phyloP scores from a whole-genome alignment of 352 stramenopile genomes.

The Globisporangium sylvaticum region DNA sequence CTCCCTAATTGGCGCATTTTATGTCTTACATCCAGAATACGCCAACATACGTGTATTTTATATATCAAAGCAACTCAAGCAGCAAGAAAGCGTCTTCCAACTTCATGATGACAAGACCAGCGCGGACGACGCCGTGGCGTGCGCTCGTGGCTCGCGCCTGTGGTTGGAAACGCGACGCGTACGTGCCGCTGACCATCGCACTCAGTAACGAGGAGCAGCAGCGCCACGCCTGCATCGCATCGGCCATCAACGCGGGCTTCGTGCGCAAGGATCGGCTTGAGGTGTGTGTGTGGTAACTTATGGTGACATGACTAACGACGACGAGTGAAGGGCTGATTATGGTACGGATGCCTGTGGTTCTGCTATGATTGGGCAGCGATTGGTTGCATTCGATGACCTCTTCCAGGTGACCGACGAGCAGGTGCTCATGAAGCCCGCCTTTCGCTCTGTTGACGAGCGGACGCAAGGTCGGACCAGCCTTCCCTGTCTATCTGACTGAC shows the following conservation, averaged over 20 bases:
- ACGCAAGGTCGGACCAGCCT: conserved; percentile 11
- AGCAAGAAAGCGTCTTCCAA: no score
- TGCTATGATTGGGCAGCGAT: conserved; percentile 12
- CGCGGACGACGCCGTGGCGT: neutral
- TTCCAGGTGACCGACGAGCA: conserved; percentile 29
- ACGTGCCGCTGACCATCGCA: conserved; percentile 48
- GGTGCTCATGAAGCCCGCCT: conserved; percentile 27
- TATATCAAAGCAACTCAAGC: no score
- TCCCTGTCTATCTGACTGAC: neutral
- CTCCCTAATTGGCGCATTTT: no score
- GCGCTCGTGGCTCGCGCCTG: conserved; percentile 35
- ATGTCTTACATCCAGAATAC: no score
- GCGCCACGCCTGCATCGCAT: neutral
- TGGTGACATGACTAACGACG: no score
- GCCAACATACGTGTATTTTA: no score
- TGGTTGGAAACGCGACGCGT: conserved; percentile 40
- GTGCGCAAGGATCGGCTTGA: conserved; percentile 31
- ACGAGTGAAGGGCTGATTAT: neutral
- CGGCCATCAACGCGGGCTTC: conserved; percentile 21
- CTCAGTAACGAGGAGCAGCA: conserved; percentile 31
- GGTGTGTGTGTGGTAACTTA: conserved; percentile 13
- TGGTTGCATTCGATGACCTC: conserved; percentile 29
- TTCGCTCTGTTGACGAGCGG: conserved; percentile 27
- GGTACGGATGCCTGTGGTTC: neutral
- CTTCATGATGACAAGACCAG: conserved; percentile 19